Evolutionary conservation across 1,139 yeast genomes (phyloP), one percentile per base, ranked within the genome.

Genomic region (Yamadazyma pseudoaaseri): DNA sequence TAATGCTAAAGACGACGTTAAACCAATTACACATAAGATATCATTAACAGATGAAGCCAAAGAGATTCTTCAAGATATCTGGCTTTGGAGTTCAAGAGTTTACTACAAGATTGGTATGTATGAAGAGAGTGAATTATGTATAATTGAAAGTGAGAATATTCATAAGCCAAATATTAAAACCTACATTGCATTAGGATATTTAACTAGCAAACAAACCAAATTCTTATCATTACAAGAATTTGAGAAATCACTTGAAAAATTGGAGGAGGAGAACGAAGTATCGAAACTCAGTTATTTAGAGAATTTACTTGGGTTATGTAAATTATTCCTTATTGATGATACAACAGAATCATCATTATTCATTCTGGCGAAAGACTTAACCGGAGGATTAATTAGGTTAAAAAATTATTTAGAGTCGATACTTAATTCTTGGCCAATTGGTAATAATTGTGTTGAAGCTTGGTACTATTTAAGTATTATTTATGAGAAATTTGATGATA

Each of bases 11-110:
- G 23, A 31, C 8, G 47, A 41, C 15, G 32, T 34, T 15, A 43
- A 39, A 29, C 35, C 39, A 9, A 11, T 36, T 6, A 30, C 25
- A 7, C 25, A 22, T 9, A 36, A 36, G 25, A 20, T 20, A 5
- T 17, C 34, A 14, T 29, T 45, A 6, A 29, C 31, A 26, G 49
- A 45, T 10, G 39, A 43, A 12, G 36, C 41, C 11, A 39, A 64
- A 34, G 60, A 56, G 39, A 55, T 79, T 8, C 54, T 81, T 33
- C 86, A 81, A 47, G 70, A 69, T 21, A 52, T 86, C 9, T 89
- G 96, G 96, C 56, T 87, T 34, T 78, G 87, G 77, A 71, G 86
- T 0, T 73, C 89, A 1, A 73, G 73, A 26, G 62, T 86, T 24
- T 89, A 86, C 54, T 61, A 76, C 45, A 74, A 77, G 43, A 68